Base-by-base conservation (phyloP, 2,329 filamentous ascomycete species). In the Fusarium tjaetaba region DNA sequence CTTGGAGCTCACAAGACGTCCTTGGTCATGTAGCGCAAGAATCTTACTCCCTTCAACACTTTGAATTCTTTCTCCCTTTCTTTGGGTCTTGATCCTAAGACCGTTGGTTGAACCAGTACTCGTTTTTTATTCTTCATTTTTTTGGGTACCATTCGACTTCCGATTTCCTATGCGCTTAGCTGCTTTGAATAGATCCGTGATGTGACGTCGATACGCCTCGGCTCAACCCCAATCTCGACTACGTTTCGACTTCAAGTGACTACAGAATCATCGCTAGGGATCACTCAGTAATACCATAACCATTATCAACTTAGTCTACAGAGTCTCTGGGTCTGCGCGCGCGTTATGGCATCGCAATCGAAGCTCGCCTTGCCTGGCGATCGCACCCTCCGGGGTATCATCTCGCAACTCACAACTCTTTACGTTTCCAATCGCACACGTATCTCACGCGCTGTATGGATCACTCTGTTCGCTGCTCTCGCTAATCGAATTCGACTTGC, bases 401-500 rank as follows among this genome's bases (percentile, higher is more conserved):
- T 95, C 79, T 87, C 89, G 69, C 87, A 91, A 75, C 85, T 97
- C 71, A 92, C 92, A 6, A 82, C 87, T 57, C 87, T 94, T 55
- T 97, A 97, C 83, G 87, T 96, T 72, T 87, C 89, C 71, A 91
- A 97, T 83, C 93, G 95, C 76, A 94, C 91, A 57, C 90, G 90
- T 75, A 95, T 97, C 82, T 96, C 94, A 28, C 92, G 94, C 79
- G 91, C 90, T 72, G 90, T 97, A 76, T 97, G 97, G 85, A 86
- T 97, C 71, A 92, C 94, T 34, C 88, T 98, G 76, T 90, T 96
- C 77, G 85, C 96, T 75, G 91, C 94, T 53, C 90, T 97, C 69
- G 87, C 92, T 69, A 95, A 97, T 82, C 94, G 96, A 78, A 91
- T 98, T 61, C 94, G 95, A 77, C 92, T 94, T 88, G 95, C 96